Base-by-base conservation (phyloP, 2,329 filamentous ascomycete species). In the Ambrosiella xylebori region DNA sequence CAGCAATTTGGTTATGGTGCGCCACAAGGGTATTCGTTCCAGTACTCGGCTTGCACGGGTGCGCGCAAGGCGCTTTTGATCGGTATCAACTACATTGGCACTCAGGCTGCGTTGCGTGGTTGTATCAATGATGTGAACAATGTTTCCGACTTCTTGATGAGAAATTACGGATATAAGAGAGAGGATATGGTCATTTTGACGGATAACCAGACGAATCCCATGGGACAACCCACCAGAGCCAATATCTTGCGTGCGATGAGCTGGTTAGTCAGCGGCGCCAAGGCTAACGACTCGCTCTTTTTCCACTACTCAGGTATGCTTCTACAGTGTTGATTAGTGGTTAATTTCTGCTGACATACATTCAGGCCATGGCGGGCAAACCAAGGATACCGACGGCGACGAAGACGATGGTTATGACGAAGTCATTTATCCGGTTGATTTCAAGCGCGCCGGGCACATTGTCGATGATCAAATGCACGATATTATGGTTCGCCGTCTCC, bases 11-110 rank as follows among this genome's bases (percentile, higher is more conserved):
- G 89, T 58, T 76, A 82, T 61, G 89, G 88, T 59, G 89, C 90
- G 12, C 89, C 89, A 15, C 76, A 81, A 62, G 78, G 77, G 65
- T 95, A 95, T 70, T 81, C 76, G 50, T 97, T 90, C 71, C 86
- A 91, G 70, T 96, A 96, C 71, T 95, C 89, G 52, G 85, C 85
- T 63, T 97, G 90, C 69, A 94, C 86, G 4, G 91, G 90, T 52
- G 81, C 83, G 65, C 77, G 90, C 67, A 80, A 80, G 67, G 77
- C 77, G 9, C 69, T 80, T 44, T 67, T 80, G 52, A 78, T 80
- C 60, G 79, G 79, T 55, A 80, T 81, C 70, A 82, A 82, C 69
- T 82, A 81, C 68, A 76, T 77, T 62, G 73, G 75, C 58, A 76
- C 78, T 64, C 67, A 73, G 44, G 76, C 77, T 52, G 74, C 80